Evolutionary conservation across 2,329 filamentous ascomycete genomes (phyloP), one percentile per base, ranked within the genome.

Genomic region (Beauveria scarabaeidicola): DNA sequence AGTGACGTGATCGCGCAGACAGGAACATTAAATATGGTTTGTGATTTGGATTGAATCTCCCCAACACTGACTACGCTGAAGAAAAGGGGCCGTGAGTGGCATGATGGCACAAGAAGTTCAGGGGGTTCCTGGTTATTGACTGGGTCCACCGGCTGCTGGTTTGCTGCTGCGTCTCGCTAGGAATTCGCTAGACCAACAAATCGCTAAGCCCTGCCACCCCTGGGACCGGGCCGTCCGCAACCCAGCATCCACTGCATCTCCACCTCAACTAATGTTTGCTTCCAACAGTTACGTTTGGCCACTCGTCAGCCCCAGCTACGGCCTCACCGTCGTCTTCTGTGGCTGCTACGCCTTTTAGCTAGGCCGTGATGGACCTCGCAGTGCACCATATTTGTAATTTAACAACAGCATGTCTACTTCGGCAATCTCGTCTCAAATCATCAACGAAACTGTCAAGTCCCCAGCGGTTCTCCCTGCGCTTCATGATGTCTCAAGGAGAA

Each of bases 201-300:
- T 58, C 55, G 46, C 36, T 50, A 59, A 59, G 57, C 57, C 48
- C 40, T 59, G 57, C 48, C 40, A 25, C 57, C 57, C 48, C 40
- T 59, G 57, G 57, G 48, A 25, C 57, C 57, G 57, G 57, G 32
- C 57, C 57, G 57, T 25, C 47, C 48, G 29, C n/a, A n/a, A 27
- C 27, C n/a, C 21, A 15, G 25, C 19, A 44, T 19, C 52, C n/a
- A 46, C 40, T 29, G 19, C 29, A 43, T 53, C 51, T 29, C 52
- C 52, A 29, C 38, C 38, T n/a, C 21, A 25, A 15, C 2, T 15
- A 21, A 23, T 15, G 11, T 36, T 17, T 51, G 29, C 48, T 9
- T 21, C 19, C 41, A 44, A n/a, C 40, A 19, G 11, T 36, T 36
- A 15, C 13, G 5, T 4, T 36, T 36, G 32, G 32, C 0, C 32